These are phyloP conservation scores for Byssothecium circinans DNA, from an alignment of 2,329 filamentous ascomycete genomes.

Conservation along the genomic window DNA sequence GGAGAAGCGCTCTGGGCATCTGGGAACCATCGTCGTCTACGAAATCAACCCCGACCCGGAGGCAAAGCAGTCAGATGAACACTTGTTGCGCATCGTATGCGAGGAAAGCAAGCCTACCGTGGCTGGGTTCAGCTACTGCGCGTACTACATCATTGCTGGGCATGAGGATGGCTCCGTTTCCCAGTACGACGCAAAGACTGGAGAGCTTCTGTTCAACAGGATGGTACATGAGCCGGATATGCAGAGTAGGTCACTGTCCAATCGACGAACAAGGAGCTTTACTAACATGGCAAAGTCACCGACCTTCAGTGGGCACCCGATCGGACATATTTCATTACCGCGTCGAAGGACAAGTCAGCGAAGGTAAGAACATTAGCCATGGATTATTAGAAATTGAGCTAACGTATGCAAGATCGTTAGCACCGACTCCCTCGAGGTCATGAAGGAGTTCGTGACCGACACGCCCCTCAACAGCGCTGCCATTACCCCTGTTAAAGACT, in stretches of 20 bases:
- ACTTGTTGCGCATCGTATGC: conserved; percentile 82
- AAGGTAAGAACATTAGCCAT: conserved; percentile 61
- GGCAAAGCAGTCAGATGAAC: conserved; percentile 83
- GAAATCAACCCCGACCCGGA: conserved; percentile 83
- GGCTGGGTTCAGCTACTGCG: conserved; percentile 92
- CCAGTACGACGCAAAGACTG: conserved; percentile 87
- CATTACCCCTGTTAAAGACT: conserved; percentile 95
- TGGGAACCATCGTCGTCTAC: conserved; percentile 90
- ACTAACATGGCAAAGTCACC: conserved; percentile 77
- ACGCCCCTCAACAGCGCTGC: conserved; percentile 95
- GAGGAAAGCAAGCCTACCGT: conserved; percentile 93
- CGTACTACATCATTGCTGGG: conserved; percentile 94
- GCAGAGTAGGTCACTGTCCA: conserved; percentile 59
- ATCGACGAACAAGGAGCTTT: not conserved
- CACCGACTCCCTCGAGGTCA: conserved; percentile 79
- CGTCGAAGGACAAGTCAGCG: conserved; percentile 95
- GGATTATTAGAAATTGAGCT: not conserved
- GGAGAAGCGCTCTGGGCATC: conserved; percentile 96
- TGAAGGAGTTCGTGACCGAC: conserved; percentile 91
- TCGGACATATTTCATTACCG: conserved; percentile 97
- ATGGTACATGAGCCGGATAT: conserved; percentile 85
- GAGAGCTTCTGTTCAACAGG: conserved; percentile 76
- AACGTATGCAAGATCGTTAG: conserved; percentile 66
- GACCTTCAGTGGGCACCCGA: conserved; percentile 95
- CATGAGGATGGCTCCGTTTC: conserved; percentile 96